Conservation (phyloP, 495 filamentous ascomycete genomes). For the Neurospora intermedia region DNA sequence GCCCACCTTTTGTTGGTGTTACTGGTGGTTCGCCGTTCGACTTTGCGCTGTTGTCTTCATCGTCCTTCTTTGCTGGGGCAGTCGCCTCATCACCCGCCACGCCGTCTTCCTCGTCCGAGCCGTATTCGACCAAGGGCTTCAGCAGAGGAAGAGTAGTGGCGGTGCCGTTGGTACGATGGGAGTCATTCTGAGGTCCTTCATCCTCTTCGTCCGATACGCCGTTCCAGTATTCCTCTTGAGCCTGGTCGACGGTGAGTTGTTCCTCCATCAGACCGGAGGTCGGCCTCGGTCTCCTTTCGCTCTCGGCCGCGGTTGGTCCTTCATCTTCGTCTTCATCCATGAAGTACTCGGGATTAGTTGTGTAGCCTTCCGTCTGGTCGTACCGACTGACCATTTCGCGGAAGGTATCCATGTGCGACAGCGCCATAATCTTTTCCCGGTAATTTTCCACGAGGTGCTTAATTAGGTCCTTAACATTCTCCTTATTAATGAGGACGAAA, state of each 20-base stretch:
- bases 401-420: conserved; percentile 85
- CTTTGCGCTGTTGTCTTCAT: conserved; percentile 9
- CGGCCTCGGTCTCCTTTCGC: conserved; percentile 40
- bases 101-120: conserved; percentile 68
- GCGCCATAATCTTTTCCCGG: conserved; percentile 64
- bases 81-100: conserved; percentile 37
- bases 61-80: conserved; percentile 5
- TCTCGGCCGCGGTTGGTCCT: conserved; percentile 44
- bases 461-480: conserved; percentile 73
- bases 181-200: conserved; percentile 30
- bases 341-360: conserved; percentile 43
- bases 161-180: conserved; percentile 29
- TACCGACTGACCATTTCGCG: conserved; percentile 62
- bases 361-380: conserved; percentile 69
- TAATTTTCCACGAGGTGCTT: conserved; percentile 82
- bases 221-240: conserved; percentile 93
- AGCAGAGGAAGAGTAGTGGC: conserved; percentile 25
- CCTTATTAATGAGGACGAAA: conserved; percentile 82
- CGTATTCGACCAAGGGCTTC: conserved; percentile 83
- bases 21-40: conserved; percentile 9
- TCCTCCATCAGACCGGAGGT: conserved; percentile 49
- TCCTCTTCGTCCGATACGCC: conserved; percentile 75
- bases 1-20: conserved; percentile 5
- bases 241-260: conserved; percentile 54
- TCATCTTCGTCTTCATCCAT: conserved; percentile 40